phyloP scores from a whole-genome alignment of 164 flowering plant species.

The Dillenia turbinata region DNA sequence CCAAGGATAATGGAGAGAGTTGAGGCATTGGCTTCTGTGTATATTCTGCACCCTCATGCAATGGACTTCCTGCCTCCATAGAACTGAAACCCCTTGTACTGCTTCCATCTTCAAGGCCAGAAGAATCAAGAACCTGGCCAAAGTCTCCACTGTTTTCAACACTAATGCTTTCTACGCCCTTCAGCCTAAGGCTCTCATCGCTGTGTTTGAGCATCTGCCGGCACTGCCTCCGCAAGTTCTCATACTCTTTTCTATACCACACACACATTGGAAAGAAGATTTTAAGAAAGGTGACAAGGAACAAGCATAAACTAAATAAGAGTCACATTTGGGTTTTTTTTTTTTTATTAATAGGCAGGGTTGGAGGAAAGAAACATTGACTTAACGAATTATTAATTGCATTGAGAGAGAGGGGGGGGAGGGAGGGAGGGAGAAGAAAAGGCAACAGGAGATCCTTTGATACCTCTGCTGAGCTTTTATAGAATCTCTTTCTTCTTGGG shows the following conservation, averaged over 20 bases:
- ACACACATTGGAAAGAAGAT: not conserved
- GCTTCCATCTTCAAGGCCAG: conserved; percentile 4
- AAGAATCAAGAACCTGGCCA: conserved; percentile 28
- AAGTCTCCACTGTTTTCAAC: conserved; percentile 16
- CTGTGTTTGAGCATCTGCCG: conserved; percentile 20
- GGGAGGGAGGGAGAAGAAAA: not conserved
- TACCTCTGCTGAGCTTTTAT: conserved; percentile 45
- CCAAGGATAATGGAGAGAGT: no score
- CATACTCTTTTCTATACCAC: conserved; percentile 47
- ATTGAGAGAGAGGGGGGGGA: not conserved
- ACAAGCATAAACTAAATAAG: not conserved
- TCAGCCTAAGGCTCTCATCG: conserved; percentile 15
- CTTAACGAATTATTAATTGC: not conserved
- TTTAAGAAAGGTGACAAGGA: not conserved
- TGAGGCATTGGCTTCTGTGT: no score
- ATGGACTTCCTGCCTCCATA: no score
- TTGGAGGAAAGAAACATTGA: not conserved
- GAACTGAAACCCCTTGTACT: no score
- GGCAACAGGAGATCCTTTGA: no score
- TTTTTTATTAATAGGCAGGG: no score
- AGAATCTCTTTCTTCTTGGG: conserved; percentile 47
- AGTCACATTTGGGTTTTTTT: no score
- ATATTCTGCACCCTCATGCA: no score
- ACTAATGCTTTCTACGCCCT: conserved; percentile 14
- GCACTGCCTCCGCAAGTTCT: conserved; percentile 43